Evolutionary conservation across 345 rosid species (phyloP).

Genomic region (Psidium friedrichsthalianum): DNA sequence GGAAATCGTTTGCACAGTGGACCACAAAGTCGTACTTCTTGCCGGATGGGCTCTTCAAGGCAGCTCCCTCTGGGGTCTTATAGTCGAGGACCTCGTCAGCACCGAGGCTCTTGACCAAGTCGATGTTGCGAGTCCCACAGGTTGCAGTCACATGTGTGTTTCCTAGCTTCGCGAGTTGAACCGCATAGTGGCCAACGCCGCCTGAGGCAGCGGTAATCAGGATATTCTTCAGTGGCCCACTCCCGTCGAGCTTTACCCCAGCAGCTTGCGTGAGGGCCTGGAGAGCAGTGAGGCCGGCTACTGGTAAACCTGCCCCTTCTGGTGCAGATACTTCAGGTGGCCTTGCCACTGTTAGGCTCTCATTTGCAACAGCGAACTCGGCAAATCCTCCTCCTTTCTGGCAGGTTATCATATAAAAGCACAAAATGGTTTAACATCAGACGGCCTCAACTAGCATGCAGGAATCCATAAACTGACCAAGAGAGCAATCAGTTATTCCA

Average conservation of each 20-base stretch:
- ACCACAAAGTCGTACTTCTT: constrained; percentile 63
- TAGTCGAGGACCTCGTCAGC: constrained; percentile 82
- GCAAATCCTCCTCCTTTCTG: constrained; percentile 52
- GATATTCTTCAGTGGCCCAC: constrained; percentile 40
- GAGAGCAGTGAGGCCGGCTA: constrained; percentile 66
- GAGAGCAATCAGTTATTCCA: background rate
- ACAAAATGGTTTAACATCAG: background rate
- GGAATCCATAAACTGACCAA: background rate
- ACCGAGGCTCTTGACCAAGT: constrained; percentile 57
- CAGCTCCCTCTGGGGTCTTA: constrained; percentile 62
- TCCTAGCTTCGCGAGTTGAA: constrained; percentile 70
- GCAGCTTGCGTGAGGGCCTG: constrained; percentile 47
- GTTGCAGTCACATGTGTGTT: constrained; percentile 77
- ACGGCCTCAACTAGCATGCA: background rate
- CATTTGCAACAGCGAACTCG: constrained; percentile 54
- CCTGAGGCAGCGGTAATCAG: constrained; percentile 75
- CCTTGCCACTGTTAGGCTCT: constrained; percentile 40
- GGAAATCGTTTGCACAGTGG: constrained; percentile 51
- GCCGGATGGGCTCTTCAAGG: constrained; percentile 62
- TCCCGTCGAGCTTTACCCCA: constrained; percentile 58
- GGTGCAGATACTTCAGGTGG: constrained; percentile 60
- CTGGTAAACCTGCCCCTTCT: constrained; percentile 51
- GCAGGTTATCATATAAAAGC: background rate
- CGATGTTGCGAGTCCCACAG: constrained; percentile 67
- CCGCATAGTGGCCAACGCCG: constrained; percentile 81